A percentile compares a stretch with the other conserved stretches of the same genome.
Evolutionary conservation across 352 stramenopile genomes (phyloP).

Genomic region (Pythium rhizo-oryzae): DNA sequence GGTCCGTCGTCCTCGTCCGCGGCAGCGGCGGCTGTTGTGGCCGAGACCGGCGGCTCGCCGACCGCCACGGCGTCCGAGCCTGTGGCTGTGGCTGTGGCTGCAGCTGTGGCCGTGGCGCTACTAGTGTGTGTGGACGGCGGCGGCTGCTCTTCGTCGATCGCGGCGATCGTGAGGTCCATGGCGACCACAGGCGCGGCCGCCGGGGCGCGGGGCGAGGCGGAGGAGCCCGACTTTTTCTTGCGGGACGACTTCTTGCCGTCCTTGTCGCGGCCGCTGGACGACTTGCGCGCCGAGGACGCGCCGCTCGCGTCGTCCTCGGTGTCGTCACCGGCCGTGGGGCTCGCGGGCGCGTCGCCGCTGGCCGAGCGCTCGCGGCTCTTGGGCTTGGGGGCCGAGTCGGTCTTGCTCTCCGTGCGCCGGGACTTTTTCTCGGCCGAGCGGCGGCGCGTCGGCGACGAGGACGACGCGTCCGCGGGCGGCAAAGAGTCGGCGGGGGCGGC

Average conservation of each 20-base stretch:
- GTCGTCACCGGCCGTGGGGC: background rate
- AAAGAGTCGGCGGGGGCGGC: background rate
- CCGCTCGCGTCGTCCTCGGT: slow-evolving; percentile 1
- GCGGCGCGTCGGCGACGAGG: background rate
- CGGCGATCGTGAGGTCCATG: slow-evolving; percentile 23
- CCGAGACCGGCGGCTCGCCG: no score
- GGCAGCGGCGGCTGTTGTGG: no score
- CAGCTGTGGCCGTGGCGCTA: background rate
- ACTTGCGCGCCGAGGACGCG: background rate
- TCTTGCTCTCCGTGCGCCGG: background rate
- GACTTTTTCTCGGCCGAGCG: slow-evolving; percentile 1
- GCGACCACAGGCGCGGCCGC: background rate
- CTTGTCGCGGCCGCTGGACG: background rate
- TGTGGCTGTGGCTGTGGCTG: background rate
- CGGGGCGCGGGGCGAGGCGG: background rate
- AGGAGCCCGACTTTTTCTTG: slow-evolving; percentile 20
- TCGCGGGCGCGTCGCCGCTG: slow-evolving; percentile 2
- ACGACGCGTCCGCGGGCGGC: background rate
- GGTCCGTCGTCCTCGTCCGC: no score
- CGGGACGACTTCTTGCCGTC: slow-evolving; percentile 14
- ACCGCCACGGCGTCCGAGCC: no score
- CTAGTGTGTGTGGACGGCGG: background rate
- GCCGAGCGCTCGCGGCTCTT: background rate
- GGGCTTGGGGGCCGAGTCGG: background rate
- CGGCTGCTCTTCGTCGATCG: slow-evolving; percentile 16